Evolutionary conservation across 192 early-diverging fungal genomes (phyloP), one percentile per base, ranked within the genome.

Genomic region (Endogone sp.): DNA sequence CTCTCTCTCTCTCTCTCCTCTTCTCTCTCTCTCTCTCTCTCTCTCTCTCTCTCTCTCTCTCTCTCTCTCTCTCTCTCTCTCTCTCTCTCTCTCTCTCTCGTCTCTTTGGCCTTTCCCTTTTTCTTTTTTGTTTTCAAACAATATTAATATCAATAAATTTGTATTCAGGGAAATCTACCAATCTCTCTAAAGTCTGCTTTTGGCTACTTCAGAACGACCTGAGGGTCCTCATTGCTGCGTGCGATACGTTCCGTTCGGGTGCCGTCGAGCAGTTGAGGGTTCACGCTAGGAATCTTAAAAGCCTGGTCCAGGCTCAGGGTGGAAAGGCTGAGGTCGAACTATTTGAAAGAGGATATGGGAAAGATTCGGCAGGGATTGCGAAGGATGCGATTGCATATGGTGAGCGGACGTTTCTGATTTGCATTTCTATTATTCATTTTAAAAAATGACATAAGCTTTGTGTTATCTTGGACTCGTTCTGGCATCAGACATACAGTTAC

Each of bases 311-410:
- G 69, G 80, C 80, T 22, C 79, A 77, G 3, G 65, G 75, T 8
- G 56, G 64, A 56, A 76, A 71, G 27, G 83, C 87, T 65, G 80
- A 85, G 55, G 92, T 98, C 25, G 94, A 97, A 69, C 76, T 98
- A 28, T 98, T 91, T 86, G 95, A 98, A 69, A 85, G 92, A 29
- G 96, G 96, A 25, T 98, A 98, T 74, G 96, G 96, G 29, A 98
- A 98, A 74, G 96, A 98, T 78, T 89, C 96, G 65, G 96, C 96
- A 2, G 85, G 87, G 4, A 98, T 98, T 62, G 96, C 96, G 21
- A 95, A 94, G 75, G 96, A 98, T 64, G 94, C 96, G 3, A 92
- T 97, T 67, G 72, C 79, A 16, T 93, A 89, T 82, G 88, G 87
- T 88, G 72, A 76, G 74, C 44, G 20, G 23, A 56, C 31, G 23